Evolutionary conservation across 2,329 filamentous ascomycete genomes (phyloP), one percentile per base, ranked within the genome.

Genomic region (Sarocladium strictum): DNA sequence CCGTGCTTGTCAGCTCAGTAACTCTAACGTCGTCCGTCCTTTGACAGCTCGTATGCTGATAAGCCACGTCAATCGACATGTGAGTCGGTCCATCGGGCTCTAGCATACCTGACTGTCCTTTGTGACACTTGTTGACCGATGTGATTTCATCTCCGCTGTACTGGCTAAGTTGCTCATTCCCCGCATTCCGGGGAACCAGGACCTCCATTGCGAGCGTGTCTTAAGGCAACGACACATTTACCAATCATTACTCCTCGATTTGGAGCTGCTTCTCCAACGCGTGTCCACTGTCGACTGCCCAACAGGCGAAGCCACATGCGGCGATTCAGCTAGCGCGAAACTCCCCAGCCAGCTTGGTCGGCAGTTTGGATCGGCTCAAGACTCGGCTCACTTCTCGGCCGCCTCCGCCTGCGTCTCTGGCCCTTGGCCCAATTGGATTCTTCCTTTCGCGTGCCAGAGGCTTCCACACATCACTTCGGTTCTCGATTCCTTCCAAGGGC

Each of bases 291-390:
- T 38, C 35, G 15, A 45, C 7, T 23, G 19, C 40, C n/a, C 19
- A 12, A 5, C 27, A 12, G 12, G 14, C 43, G 26, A 49, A 32
- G 26, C 43, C 43, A 49, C 43, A 29, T 32, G 43, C 43, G 26
- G 43, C 14, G 24, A 27, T n/a, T 23, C 40, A 43, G 15, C 40
- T 43, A 43, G 40, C 21, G 40, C 40, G 17, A 29, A 29, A 7
- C 15, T 47, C 14, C 21, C 29, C 43, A 7, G 47, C 27, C 19
- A 21, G 3, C 29, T 21, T 37, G 32, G 50, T 53, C 50, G 50
- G 50, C 50, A 53, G 50, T 53, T 53, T 53, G 29, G 21, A 53
- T 53, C 50, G 50, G 50, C 50, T 53, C 33, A n/a, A 24, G 29
- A 15, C 29, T 37, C 12, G 15, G 27, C 27, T 45, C 17, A 45